Percentiles rank a stretch among this genome's conserved stretches.
Evolutionary conservation across 2,329 filamentous ascomycete genomes (phyloP).

Genomic region (Diaporthe sp.): DNA sequence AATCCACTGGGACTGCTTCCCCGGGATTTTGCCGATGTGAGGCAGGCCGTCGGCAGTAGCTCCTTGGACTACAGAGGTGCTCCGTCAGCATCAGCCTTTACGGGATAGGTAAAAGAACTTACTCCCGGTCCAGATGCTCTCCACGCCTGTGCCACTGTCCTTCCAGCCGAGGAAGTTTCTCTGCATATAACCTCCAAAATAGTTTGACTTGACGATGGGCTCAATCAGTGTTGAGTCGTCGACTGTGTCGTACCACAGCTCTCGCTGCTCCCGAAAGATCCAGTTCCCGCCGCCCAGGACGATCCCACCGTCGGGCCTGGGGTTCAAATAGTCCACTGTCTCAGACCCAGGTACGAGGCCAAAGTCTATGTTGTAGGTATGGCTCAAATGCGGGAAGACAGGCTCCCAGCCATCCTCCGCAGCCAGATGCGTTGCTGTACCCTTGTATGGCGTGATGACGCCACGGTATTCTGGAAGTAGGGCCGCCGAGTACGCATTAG

Average conservation of each 20-base stretch:
- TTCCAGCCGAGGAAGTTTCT: slow-evolving; percentile 44
- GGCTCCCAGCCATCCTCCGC: slow-evolving; percentile 10
- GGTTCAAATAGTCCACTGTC: slow-evolving; percentile 39
- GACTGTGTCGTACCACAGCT: slow-evolving; percentile 39
- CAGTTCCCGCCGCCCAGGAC: slow-evolving; percentile 40
- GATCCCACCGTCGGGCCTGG: slow-evolving; percentile 40
- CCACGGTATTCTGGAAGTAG: slow-evolving; percentile 34
- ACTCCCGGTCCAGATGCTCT: slow-evolving; percentile 46
- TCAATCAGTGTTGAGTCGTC: slow-evolving; percentile 46
- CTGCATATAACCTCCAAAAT: slow-evolving; percentile 49
- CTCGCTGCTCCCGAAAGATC: slow-evolving; percentile 30
- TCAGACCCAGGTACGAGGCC: slow-evolving; percentile 23
- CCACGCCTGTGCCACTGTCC: slow-evolving; percentile 41
- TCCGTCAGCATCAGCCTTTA: slow-evolving; percentile 7
- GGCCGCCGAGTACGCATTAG: slow-evolving; percentile 36
- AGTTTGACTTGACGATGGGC: slow-evolving; percentile 37
- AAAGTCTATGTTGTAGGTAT: slow-evolving; percentile 41
- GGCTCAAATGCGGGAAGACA: slow-evolving; percentile 37
- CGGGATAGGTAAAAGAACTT: slow-evolving; percentile 9
- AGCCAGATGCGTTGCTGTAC: slow-evolving; percentile 38
- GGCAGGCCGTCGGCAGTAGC: slow-evolving; percentile 34
- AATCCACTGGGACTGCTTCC: slow-evolving; percentile 32
- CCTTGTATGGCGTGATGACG: slow-evolving; percentile 37
- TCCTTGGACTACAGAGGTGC: slow-evolving; percentile 29
- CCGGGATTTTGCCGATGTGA: slow-evolving; percentile 37